Evolutionary conservation across 495 filamentous ascomycete genomes (phyloP).

Genomic region (Penicillium cataractarum): DNA sequence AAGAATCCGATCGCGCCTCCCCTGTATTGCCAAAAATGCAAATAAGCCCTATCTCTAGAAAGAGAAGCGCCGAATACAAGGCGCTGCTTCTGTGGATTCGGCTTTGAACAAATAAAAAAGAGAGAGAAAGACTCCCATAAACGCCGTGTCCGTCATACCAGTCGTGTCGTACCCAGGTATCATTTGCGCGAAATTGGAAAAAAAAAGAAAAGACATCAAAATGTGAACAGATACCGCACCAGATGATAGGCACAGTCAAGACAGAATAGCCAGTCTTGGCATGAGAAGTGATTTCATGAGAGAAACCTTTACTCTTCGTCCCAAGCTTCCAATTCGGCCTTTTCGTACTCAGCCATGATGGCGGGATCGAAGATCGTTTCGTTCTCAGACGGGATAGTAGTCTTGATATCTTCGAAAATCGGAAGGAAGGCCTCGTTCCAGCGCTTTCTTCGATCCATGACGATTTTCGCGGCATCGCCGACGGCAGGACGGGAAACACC

Average conservation of each 20-base stretch:
- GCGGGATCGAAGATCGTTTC: slow-evolving; percentile 69
- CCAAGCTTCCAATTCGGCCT: slow-evolving; percentile 74
- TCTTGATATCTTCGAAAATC: slow-evolving; percentile 78
- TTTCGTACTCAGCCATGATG: slow-evolving; percentile 60
- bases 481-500: slow-evolving; percentile 76
- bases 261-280: no score
- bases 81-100: neutral
- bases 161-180: slow-evolving; percentile 12
- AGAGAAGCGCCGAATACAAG: neutral
- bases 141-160: slow-evolving; percentile 7
- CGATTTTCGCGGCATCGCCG: slow-evolving; percentile 81
- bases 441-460: slow-evolving; percentile 85
- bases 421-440: slow-evolving; percentile 89
- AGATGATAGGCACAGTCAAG: neutral
- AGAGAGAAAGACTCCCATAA: slow-evolving; percentile 2
- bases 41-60: neutral
- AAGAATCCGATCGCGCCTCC: neutral
- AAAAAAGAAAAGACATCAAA: neutral
- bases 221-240: neutral
- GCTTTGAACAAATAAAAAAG: neutral
- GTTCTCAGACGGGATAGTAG: slow-evolving; percentile 53
- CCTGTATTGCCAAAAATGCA: neutral
- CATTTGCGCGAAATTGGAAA: slow-evolving; percentile 5
- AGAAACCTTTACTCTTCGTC: slow-evolving; percentile 57
- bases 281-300: no score